A percentile compares a stretch with the other conserved stretches of the same genome.
These are phyloP conservation scores for Lodderomyces metapsilosis DNA, from an alignment of 1,139 yeast species.

Conservation along the genomic window DNA sequence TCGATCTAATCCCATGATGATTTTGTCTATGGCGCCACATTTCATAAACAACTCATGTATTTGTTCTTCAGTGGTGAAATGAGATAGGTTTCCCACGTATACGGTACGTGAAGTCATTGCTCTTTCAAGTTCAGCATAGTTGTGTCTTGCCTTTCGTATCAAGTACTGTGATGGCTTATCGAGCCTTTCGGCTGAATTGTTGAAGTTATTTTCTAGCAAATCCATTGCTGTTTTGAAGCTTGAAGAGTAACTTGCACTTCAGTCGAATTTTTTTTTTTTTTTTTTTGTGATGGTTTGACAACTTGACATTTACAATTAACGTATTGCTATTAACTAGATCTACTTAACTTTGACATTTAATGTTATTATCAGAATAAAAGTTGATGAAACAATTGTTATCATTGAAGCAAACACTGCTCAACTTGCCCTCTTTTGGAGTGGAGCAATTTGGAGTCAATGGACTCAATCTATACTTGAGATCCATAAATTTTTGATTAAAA, in stretches of 20 bases:
- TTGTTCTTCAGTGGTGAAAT: constrained; percentile 92
- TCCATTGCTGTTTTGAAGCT: constrained; percentile 29
- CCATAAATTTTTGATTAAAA: constrained; percentile 47
- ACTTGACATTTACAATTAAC: too few species aligned
- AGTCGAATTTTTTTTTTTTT: background rate
- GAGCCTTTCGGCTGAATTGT: constrained; percentile 57
- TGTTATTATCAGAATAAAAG: constrained; percentile 11
- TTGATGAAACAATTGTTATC: constrained; percentile 32
- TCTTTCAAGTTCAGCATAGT: constrained; percentile 58
- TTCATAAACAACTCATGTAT: constrained; percentile 79
- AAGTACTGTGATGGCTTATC: constrained; percentile 80
- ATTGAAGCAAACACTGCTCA: constrained; percentile 2
- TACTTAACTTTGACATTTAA: too few species aligned
- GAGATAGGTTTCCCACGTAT: constrained; percentile 82
- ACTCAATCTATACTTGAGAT: constrained; percentile 50
- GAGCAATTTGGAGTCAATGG: constrained; percentile 49
- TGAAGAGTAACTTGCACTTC: background rate
- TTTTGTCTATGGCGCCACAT: constrained; percentile 73
- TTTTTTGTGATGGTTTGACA: background rate
- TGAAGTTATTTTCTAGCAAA: constrained; percentile 55
- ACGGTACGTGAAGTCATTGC: constrained; percentile 70
- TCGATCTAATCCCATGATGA: constrained; percentile 92
- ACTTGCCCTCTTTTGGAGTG: background rate
- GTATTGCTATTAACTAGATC: too few species aligned
- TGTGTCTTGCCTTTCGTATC: constrained; percentile 65